These are phyloP conservation scores for Berberis thunbergii DNA, from an alignment of 164 flowering plant genomes.

Conservation along the genomic window DNA sequence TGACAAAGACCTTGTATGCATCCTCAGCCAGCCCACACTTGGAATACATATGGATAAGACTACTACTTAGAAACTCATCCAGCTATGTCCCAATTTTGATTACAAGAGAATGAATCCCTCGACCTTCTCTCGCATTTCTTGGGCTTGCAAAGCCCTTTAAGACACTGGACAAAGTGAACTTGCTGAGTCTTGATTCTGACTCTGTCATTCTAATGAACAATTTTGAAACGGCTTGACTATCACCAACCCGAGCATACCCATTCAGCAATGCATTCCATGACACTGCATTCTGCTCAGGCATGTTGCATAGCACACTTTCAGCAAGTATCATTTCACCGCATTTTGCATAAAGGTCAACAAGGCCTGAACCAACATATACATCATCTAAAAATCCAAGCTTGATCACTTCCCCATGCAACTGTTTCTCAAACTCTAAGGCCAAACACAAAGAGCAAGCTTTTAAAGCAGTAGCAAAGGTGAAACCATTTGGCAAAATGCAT, in stretches of 20 bases:
- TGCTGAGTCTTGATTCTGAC: slow-evolving; percentile 26
- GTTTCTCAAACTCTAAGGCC: slow-evolving; percentile 31
- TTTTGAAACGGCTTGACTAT: slow-evolving; percentile 21
- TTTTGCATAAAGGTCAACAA: slow-evolving; percentile 51
- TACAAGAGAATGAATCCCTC: slow-evolving; percentile 28
- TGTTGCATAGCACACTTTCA: slow-evolving; percentile 21
- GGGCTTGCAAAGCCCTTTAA: slow-evolving; percentile 35
- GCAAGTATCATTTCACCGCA: slow-evolving; percentile 38
- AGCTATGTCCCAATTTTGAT: slow-evolving; percentile 30
- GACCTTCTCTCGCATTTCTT: slow-evolving; percentile 22
- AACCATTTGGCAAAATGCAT: slow-evolving; percentile 37
- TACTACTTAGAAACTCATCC: slow-evolving; percentile 28
- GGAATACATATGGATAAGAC: slow-evolving; percentile 50
- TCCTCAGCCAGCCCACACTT: slow-evolving; percentile 38
- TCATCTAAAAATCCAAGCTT: slow-evolving; percentile 31
- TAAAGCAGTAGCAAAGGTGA: slow-evolving; percentile 33
- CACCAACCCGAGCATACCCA: slow-evolving; percentile 39
- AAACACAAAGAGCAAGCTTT: slow-evolving; percentile 41
- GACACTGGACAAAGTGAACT: slow-evolving; percentile 36
- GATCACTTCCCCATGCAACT: slow-evolving; percentile 39
- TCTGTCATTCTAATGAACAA: slow-evolving; percentile 31
- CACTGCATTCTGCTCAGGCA: slow-evolving; percentile 33
- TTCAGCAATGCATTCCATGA: slow-evolving; percentile 47
- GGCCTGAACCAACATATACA: slow-evolving; percentile 43
- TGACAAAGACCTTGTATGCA: slow-evolving; percentile 32